Evolutionary conservation across 805 yeast genomes (phyloP), one percentile per base, ranked within the genome.

Genomic region (Yarrowia bubula): DNA sequence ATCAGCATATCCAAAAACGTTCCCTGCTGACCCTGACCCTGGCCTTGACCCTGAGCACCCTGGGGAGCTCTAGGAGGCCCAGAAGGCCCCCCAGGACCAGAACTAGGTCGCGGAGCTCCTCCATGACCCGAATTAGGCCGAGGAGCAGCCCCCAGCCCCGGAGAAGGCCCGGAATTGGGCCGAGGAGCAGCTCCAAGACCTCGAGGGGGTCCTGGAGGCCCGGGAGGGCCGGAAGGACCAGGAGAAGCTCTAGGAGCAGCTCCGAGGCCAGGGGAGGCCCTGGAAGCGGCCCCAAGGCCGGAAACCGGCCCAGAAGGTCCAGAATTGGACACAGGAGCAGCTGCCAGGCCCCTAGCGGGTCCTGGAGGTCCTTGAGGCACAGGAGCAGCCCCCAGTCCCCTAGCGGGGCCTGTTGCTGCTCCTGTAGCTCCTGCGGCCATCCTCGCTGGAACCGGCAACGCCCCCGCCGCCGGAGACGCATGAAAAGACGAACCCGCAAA

Each of bases 401-500:
- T 22, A 5, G 28, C 3, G 28, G 28, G 28, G 4, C 28, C 28
- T 22, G 28, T 5, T 22, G 28, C 28, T n/a, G n/a, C n/a, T n/a
- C 37, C 50, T 3, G 37, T 14, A 15, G 39, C 13, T 13, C 41
- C 57, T 22, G 32, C 39, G 0, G 38, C 50, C 51, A 42, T 57
- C 18, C 48, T 43, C 14, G 58, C 53, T 8, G 74, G 73, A 50
- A 70, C 67, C 4, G 73, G 73, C 35, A 71, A 61, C 8, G 73
- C 65, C 4, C 72, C 68, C 8, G 74, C 71, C 0, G 73, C 74
- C 13, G 74, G 74, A 14, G 70, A 67, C 7, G 73, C 69, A 38
- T 71, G 72, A 67, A 71, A 71, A 18, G 71, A 68, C 7, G 73
- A 70, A 4, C 74, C 74, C 4, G 74, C 73, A 67, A 70, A 71